A percentile compares a stretch with the other conserved stretches of the same genome.
phyloP scores from a whole-genome alignment of 495 filamentous ascomycete species.

The Podospora tetraspora region DNA sequence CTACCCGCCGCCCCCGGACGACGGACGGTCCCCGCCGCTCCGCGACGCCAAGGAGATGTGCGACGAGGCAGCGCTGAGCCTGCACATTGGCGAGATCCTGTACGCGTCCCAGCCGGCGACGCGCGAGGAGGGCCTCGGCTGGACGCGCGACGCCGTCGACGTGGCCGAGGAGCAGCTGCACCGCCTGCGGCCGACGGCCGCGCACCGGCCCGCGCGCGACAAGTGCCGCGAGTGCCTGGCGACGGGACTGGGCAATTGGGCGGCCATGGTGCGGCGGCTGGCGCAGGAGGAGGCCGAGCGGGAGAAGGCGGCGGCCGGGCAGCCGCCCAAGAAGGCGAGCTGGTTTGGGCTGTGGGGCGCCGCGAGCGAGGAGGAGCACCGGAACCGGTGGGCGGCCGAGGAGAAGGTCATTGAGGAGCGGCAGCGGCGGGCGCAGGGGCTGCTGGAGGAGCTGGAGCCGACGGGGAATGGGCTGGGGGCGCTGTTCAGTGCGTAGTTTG shows the following conservation, averaged over 20 bases:
- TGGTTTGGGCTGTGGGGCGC: constrained; percentile 49
- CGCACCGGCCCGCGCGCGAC: constrained; percentile 33
- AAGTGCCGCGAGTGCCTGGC: constrained; percentile 68
- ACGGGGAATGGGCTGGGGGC: constrained; percentile 31
- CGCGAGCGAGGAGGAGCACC: constrained; percentile 19
- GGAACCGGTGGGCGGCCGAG: constrained; percentile 47
- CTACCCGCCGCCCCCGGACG: constrained; percentile 60
- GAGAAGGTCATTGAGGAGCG: constrained; percentile 47
- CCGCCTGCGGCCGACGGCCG: constrained; percentile 15
- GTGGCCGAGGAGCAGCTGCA: constrained; percentile 50
- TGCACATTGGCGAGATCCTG: constrained; percentile 90
- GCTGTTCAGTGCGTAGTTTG: constrained; percentile 35
- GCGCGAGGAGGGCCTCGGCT: constrained; percentile 65
- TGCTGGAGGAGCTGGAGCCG: constrained; percentile 44
- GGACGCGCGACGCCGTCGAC: constrained; percentile 81
- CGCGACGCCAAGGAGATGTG: constrained; percentile 60
- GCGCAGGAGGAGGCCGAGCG: constrained; percentile 48
- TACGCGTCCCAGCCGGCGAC: constrained; percentile 48
- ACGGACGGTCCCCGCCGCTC: constrained; percentile 59
- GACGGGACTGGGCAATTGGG: constrained; percentile 70
- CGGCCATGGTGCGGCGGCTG: constrained; percentile 59
- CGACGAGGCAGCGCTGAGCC: constrained; percentile 78
- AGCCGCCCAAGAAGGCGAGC: constrained; percentile 13
- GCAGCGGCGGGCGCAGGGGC: constrained; percentile 37
- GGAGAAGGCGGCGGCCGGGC: constrained; percentile 19